Percentiles rank a stretch among this genome's conserved stretches.
phyloP scores from a whole-genome alignment of 768 basidiomycete species.

The Trametes cingulata region DNA sequence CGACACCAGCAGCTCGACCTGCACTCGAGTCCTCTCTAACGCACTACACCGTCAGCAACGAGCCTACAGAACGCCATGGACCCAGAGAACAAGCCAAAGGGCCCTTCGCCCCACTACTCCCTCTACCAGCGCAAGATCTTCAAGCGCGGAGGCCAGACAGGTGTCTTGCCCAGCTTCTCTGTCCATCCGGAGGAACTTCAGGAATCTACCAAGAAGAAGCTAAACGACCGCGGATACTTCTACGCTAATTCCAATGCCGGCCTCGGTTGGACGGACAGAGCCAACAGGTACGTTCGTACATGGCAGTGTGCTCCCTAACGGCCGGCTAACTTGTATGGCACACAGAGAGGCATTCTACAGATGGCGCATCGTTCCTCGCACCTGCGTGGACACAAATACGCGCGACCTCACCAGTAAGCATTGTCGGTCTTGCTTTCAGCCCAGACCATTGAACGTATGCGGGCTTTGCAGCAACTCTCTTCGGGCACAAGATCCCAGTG shows the following conservation, averaged over 20 bases:
- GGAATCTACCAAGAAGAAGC: conserved; percentile 41
- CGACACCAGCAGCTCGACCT: neutral
- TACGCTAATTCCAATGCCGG: conserved; percentile 58
- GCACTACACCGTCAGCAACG: neutral
- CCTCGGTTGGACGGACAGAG: conserved; percentile 50
- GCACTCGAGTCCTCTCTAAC: neutral
- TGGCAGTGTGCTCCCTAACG: neutral
- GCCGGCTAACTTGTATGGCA: neutral
- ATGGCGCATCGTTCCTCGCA: conserved; percentile 56
- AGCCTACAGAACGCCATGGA: conserved; percentile 37
- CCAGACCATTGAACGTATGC: neutral
- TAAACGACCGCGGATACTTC: conserved; percentile 49
- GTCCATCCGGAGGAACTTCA: conserved; percentile 46
- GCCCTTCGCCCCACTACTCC: conserved; percentile 51
- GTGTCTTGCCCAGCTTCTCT: conserved; percentile 41
- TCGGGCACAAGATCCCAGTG: conserved; percentile 49
- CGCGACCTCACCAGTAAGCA: conserved; percentile 47
- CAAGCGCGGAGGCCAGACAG: conserved; percentile 40
- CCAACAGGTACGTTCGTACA: conserved; percentile 45
- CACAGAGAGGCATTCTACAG: conserved; percentile 50
- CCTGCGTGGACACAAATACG: conserved; percentile 53
- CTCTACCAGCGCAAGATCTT: conserved; percentile 54
- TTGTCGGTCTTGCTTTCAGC: neutral
- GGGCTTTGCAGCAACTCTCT: conserved; percentile 37
- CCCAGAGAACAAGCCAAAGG: conserved; percentile 46